A percentile compares a stretch with the other conserved stretches of the same genome.
These are phyloP conservation scores for Syzygium aqueum DNA, from an alignment of 345 rosid genomes.

Conservation along the genomic window DNA sequence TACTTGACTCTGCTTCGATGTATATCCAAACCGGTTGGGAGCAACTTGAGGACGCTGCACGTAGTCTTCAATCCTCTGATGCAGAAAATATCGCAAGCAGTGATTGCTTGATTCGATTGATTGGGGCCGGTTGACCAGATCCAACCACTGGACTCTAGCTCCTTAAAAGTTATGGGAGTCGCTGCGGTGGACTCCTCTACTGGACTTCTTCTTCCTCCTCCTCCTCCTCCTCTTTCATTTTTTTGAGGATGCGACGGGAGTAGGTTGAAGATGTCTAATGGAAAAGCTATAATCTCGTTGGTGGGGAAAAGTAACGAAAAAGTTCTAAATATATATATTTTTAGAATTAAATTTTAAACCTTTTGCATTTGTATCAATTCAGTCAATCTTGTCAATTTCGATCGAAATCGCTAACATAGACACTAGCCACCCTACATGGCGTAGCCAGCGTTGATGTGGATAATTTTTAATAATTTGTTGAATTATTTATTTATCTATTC, in stretches of 20 bases:
- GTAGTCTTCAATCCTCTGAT: not conserved
- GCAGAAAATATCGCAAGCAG: not conserved
- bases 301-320: too few species aligned
- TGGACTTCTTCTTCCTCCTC: not conserved
- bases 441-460: too few species aligned
- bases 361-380: not conserved
- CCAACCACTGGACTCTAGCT: not conserved
- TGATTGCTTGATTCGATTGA: not conserved
- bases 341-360: not conserved
- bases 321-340: too few species aligned
- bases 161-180: not conserved
- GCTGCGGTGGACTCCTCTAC: not conserved
- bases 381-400: too few species aligned
- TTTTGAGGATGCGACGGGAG: not conserved
- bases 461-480: too few species aligned
- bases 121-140: not conserved
- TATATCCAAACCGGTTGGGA: not conserved
- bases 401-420: too few species aligned
- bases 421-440: too few species aligned
- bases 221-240: too few species aligned
- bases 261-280: not conserved
- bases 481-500: too few species aligned
- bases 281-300: not conserved
- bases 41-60: not conserved
- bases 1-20: not conserved